Evolutionary conservation across 192 early-diverging fungal genomes (phyloP).

Genomic region (Backusella parvicylindrica): DNA sequence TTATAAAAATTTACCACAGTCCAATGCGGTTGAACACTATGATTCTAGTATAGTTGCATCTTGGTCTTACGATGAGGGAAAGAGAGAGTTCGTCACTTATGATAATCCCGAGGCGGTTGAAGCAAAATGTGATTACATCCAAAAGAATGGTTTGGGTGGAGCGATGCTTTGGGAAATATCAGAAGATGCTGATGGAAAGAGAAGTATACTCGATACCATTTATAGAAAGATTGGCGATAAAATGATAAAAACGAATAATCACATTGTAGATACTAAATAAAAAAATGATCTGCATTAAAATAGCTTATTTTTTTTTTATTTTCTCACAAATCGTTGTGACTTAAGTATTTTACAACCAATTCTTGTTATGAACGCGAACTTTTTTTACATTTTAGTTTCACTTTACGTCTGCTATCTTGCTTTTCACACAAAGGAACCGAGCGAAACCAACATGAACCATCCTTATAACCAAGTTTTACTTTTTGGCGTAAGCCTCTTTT

Average conservation of each 20-base stretch:
- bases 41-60: slow-evolving; percentile 72
- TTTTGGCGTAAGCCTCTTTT: slow-evolving; percentile 12
- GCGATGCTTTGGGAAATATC: slow-evolving; percentile 81
- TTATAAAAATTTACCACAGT: slow-evolving; percentile 72
- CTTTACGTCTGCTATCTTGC: not conserved
- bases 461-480: slow-evolving; percentile 23
- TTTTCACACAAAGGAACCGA: not conserved
- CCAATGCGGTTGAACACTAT: slow-evolving; percentile 68
- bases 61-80: slow-evolving; percentile 69
- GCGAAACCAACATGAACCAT: slow-evolving; percentile 5
- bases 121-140: slow-evolving; percentile 65
- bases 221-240: slow-evolving; percentile 15
- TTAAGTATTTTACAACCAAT: not conserved
- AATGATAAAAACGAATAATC: slow-evolving; percentile 37
- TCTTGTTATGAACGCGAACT: not conserved
- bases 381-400: not conserved
- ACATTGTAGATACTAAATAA: slow-evolving; percentile 32
- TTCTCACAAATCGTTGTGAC: not conserved
- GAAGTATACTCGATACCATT: slow-evolving; percentile 37
- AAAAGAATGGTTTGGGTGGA: slow-evolving; percentile 55
- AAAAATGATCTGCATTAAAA: not conserved
- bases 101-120: slow-evolving; percentile 65
- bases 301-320: not conserved
- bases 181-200: slow-evolving; percentile 39
- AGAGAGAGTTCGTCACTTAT: slow-evolving; percentile 75